Conservation (phyloP, 2,329 filamentous ascomycete genomes). For the Beauveria rudraprayagi region DNA sequence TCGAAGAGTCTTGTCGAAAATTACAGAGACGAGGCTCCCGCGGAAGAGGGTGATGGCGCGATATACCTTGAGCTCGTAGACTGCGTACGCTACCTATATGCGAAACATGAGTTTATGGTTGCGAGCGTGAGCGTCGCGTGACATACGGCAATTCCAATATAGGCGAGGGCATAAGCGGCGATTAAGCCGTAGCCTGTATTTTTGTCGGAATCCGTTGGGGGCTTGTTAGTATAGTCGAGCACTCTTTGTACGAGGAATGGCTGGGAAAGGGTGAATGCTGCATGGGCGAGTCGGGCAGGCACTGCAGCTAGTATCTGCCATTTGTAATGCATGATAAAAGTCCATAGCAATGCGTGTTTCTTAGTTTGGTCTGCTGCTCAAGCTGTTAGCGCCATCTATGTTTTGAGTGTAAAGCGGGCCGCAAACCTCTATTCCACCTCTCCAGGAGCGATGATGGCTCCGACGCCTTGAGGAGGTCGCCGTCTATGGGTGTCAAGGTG, state of each 20-base stretch:
- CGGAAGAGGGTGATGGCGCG: conserved; percentile 27
- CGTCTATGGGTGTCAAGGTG: conserved; percentile 13
- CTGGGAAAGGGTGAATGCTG: conserved; percentile 33
- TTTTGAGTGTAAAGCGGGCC: neutral
- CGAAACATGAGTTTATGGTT: neutral
- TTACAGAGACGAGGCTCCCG: conserved; percentile 31
- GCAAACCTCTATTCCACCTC: conserved; percentile 13
- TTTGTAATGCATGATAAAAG: conserved; percentile 19
- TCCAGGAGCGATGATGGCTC: conserved; percentile 11
- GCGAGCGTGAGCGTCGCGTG: neutral
- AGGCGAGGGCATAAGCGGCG: conserved; percentile 29
- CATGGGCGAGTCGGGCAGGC: conserved; percentile 27
- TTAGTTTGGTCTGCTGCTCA: conserved; percentile 15
- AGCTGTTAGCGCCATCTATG: neutral
- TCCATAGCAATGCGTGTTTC: conserved; percentile 18
- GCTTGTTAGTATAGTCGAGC: conserved; percentile 22
- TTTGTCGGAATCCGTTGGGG: conserved; percentile 17
- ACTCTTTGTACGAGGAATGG: conserved; percentile 33
- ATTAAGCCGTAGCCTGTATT: conserved; percentile 30
- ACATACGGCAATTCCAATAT: conserved; percentile 32
- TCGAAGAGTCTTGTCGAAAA: conserved; percentile 38
- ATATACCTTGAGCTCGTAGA: conserved; percentile 26
- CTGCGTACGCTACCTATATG: neutral
- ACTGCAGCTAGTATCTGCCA: conserved; percentile 23
- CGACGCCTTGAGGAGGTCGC: conserved; percentile 14